Base-by-base conservation (phyloP, 2,329 filamentous ascomycete species). In the Elsinoe australis region DNA sequence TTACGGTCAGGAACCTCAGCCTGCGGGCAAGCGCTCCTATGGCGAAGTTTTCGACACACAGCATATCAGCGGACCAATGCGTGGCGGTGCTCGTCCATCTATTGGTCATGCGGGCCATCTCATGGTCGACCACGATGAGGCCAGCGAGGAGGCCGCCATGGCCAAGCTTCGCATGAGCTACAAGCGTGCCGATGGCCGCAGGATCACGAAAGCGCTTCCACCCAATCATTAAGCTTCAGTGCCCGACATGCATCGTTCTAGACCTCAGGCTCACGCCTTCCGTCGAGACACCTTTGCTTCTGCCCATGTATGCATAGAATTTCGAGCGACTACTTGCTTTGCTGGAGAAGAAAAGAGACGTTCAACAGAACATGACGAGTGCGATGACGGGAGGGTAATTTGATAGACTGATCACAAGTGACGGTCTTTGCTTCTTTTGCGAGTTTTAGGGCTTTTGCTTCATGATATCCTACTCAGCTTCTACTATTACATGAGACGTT, bases 11-110 rank as follows among this genome's bases (percentile, higher is more conserved):
- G 28, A 39, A 46, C 59, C 58, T 8, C 48, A 56, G 15, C 60
- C 65, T 6, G 64, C 62, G 6, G 62, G 67, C 50, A 74, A 74
- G 55, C 69, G 71, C 35, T 64, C 66, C 22, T 73, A 67, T 56
- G 67, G 66, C 17, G 61, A 64, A 47, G 69, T 69, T 6, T 74
- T 74, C 52, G 63, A 68, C 49, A 67, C 66, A 24, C 56, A 59
- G 12, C 67, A 71, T 53, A 55, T 71, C 33, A 63, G 62, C 22
- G 65, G 67, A 50, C 69, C 68, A 7, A 56, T 73, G 42, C 63
- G 67, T 15, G 61, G 67, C 49, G 71, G 71, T 33, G 69, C 68
- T 14, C 60, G 70, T 38, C 70, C 70, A 4, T 63, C 42, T 29
- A 19, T 35, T 61, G 41, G 58, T 58, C 55, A 59, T 41, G 56